These are phyloP conservation scores for Komagataella kurtzmanii DNA, from an alignment of 805 yeast species.

Conservation along the genomic window DNA sequence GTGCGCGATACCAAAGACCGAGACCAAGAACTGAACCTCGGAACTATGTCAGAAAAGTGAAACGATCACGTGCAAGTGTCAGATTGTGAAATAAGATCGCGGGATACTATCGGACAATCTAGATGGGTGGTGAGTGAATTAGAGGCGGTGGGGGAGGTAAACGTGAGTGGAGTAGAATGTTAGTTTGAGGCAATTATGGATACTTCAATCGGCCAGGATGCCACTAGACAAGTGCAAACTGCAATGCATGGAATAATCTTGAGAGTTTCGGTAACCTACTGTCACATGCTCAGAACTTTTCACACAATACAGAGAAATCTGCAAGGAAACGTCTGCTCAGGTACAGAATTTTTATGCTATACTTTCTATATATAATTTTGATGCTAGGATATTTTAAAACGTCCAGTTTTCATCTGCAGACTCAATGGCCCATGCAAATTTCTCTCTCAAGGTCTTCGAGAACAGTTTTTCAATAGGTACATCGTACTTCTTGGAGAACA, in stretches of 20 bases:
- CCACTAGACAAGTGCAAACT: not conserved
- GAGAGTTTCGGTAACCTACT: too few species aligned
- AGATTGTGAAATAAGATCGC: not conserved
- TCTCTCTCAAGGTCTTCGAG: conserved; percentile 82
- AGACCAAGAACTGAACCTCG: not conserved
- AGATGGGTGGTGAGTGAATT: not conserved
- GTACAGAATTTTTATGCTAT: too few species aligned
- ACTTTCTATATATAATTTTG: too few species aligned
- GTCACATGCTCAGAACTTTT: too few species aligned
- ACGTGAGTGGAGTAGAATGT: not conserved
- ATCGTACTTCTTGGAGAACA: conserved; percentile 71
- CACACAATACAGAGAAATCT: too few species aligned
- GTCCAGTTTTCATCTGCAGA: conserved; percentile 82
- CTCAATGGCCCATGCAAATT: conserved; percentile 93
- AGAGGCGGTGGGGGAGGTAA: not conserved
- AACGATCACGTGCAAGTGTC: not conserved
- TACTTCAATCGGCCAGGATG: not conserved
- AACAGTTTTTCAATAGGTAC: conserved; percentile 91
- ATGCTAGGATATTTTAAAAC: conserved; percentile 28
- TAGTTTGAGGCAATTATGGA: not conserved
- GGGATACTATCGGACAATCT: not conserved
- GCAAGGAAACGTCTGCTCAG: too few species aligned
- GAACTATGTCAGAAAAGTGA: not conserved
- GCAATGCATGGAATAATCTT: too few species aligned
- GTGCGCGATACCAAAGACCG: not conserved